These are phyloP conservation scores for Boeremia lycopersici DNA, from an alignment of 2,329 filamentous ascomycete species.

Conservation along the genomic window DNA sequence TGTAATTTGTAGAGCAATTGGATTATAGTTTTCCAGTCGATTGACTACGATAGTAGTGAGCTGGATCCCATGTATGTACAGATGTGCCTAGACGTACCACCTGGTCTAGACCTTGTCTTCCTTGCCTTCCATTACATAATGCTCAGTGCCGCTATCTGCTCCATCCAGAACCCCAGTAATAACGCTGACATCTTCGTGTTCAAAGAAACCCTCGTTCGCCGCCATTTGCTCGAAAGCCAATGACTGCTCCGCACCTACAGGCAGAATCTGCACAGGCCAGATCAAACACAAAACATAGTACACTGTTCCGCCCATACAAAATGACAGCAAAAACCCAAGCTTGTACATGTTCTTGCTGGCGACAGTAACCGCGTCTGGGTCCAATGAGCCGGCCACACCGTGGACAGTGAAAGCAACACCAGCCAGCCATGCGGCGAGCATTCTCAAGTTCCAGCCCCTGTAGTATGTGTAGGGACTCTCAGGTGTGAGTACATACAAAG, in stretches of 20 bases:
- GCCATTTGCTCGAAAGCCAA: slow-evolving; percentile 24
- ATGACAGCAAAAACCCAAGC: slow-evolving; percentile 22
- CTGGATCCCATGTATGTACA: not conserved
- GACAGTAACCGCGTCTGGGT: slow-evolving; percentile 19
- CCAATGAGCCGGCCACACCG: slow-evolving; percentile 23
- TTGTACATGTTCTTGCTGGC: slow-evolving; percentile 30
- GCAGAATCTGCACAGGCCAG: slow-evolving; percentile 22
- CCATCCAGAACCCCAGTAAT: slow-evolving; percentile 25
- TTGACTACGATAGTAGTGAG: not conserved
- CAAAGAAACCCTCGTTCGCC: slow-evolving; percentile 25
- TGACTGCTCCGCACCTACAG: slow-evolving; percentile 9
- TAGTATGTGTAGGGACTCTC: slow-evolving; percentile 25
- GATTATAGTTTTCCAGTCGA: too few relatives aligned
- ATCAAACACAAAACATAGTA: slow-evolving; percentile 23
- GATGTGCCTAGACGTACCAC: not conserved
- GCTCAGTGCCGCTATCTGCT: slow-evolving; percentile 17
- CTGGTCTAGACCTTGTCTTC: slow-evolving; percentile 9
- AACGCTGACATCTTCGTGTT: slow-evolving; percentile 18
- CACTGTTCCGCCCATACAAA: slow-evolving; percentile 22
- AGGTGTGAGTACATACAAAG: slow-evolving; percentile 15
- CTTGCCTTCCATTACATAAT: slow-evolving; percentile 18
- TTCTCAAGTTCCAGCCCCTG: slow-evolving; percentile 29
- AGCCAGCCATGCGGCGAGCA: slow-evolving; percentile 24
- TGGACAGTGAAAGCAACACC: slow-evolving; percentile 29
- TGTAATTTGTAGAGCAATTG: too few relatives aligned